Evolutionary conservation across 139 green algal species (phyloP).

Genomic region (Parachlorella kessleri): DNA sequence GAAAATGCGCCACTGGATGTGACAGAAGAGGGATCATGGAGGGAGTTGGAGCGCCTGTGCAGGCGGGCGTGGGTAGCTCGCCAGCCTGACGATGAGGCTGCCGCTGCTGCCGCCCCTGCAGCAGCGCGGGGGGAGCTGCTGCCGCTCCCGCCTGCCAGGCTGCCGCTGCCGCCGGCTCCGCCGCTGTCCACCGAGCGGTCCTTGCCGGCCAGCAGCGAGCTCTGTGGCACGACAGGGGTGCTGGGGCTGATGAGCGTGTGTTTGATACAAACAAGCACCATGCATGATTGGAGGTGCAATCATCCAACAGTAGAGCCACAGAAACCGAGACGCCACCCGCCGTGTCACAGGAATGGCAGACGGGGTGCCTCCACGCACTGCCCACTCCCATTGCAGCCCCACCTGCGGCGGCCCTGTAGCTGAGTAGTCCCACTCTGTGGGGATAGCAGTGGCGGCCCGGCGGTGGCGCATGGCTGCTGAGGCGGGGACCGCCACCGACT

Average conservation of each 20-base stretch:
- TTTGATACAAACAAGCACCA: no score
- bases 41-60: background rate
- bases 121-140: background rate
- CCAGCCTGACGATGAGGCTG: background rate
- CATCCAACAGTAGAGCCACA: no score
- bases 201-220: no score
- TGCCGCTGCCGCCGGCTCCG: background rate
- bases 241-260: no score
- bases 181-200: background rate
- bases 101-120: no score
- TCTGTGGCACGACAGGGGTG: no score
- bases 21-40: background rate
- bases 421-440: background rate
- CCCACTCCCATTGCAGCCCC: no score
- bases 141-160: background rate
- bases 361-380: no score
- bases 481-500: conserved; percentile 21
- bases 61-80: background rate
- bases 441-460: conserved; percentile 1
- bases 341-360: no score
- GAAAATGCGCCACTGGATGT: background rate
- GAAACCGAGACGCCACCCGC: no score
- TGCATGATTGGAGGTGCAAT: no score
- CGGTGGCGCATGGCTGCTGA: conserved; percentile 6
- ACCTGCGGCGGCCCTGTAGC: background rate